Percentiles rank a stretch among this genome's conserved stretches.
Evolutionary conservation across 257 asterid species (phyloP).

Genomic region (Eucommia ulmoides): DNA sequence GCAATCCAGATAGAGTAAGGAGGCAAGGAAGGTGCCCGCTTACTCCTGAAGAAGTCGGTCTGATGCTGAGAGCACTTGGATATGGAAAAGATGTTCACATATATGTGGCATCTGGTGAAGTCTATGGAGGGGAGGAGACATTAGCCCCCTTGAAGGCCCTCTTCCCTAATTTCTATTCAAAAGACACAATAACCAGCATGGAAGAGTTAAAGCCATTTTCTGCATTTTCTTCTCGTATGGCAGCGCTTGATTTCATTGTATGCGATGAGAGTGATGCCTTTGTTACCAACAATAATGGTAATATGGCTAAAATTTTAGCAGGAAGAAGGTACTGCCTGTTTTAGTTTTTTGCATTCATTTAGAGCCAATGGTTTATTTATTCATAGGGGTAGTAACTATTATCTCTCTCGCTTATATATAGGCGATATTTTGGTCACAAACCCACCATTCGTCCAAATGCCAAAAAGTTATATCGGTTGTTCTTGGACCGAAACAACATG

Average conservation of each 20-base stretch:
- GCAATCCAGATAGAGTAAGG: constrained; percentile 83
- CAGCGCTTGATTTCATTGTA: constrained; percentile 86
- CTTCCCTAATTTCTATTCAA: constrained; percentile 84
- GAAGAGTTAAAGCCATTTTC: constrained; percentile 74
- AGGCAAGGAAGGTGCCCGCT: constrained; percentile 98
- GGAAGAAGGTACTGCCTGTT: constrained; percentile 61
- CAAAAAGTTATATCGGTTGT: constrained; percentile 58
- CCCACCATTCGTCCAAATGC: constrained; percentile 96
- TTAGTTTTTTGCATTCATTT: not conserved
- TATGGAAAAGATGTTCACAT: constrained; percentile 67
- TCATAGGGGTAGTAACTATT: not conserved
- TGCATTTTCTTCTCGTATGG: constrained; percentile 83
- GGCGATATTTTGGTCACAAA: constrained; percentile 98
- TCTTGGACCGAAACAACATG: constrained; percentile 50
- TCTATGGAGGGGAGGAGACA: constrained; percentile 87
- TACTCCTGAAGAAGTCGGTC: constrained; percentile 96
- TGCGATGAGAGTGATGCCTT: constrained; percentile 96
- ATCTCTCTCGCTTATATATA: constrained; percentile 20
- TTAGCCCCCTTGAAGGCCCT: constrained; percentile 86
- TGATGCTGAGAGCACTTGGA: constrained; percentile 90
- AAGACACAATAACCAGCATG: constrained; percentile 61
- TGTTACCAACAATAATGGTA: constrained; percentile 94
- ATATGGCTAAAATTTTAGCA: constrained; percentile 95
- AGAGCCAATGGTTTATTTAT: not conserved
- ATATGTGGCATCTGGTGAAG: constrained; percentile 97